Conservation (phyloP, 192 early-diverging fungal species). For the Bifiguratus adelaidae region DNA sequence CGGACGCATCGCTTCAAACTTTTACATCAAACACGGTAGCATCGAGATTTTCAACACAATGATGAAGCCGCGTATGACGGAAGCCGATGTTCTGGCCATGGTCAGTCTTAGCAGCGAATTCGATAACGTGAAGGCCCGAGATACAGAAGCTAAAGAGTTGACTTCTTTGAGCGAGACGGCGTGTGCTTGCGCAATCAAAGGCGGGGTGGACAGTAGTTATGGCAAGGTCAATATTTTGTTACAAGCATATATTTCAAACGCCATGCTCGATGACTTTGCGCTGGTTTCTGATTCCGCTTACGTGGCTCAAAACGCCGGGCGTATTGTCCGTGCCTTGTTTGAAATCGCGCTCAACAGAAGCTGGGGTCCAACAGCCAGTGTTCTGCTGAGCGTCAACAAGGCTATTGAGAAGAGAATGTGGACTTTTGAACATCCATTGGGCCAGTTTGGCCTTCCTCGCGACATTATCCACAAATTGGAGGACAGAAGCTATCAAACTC, state of each 20-base stretch:
- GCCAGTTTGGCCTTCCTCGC: conserved; percentile 62
- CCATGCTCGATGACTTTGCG: conserved; percentile 82
- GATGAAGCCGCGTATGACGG: conserved; percentile 85
- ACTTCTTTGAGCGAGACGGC: conserved; percentile 45
- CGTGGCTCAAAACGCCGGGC: conserved; percentile 88
- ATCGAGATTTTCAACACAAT: conserved; percentile 80
- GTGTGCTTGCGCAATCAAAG: conserved; percentile 85
- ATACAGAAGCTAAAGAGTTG: conserved; percentile 81
- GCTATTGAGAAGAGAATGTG: conserved; percentile 85
- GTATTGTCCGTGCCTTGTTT: conserved; percentile 91
- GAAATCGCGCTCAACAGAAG: conserved; percentile 86
- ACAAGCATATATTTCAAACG: conserved; percentile 76
- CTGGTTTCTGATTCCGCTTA: conserved; percentile 89
- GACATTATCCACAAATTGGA: conserved; percentile 76
- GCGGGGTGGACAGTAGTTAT: conserved; percentile 65
- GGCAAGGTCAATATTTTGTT: conserved; percentile 94
- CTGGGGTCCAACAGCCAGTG: conserved; percentile 76
- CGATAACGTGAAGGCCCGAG: conserved; percentile 84
- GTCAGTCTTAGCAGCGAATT: conserved; percentile 89
- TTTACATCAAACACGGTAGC: conserved; percentile 81
- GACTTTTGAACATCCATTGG: conserved; percentile 81
- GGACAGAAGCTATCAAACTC: conserved; percentile 27
- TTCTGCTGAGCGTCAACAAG: conserved; percentile 77
- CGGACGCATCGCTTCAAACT: conserved; percentile 87
- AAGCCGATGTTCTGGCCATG: conserved; percentile 87